Conservation (phyloP, 306 rosid species). For the Adenanthera pavonina region DNA sequence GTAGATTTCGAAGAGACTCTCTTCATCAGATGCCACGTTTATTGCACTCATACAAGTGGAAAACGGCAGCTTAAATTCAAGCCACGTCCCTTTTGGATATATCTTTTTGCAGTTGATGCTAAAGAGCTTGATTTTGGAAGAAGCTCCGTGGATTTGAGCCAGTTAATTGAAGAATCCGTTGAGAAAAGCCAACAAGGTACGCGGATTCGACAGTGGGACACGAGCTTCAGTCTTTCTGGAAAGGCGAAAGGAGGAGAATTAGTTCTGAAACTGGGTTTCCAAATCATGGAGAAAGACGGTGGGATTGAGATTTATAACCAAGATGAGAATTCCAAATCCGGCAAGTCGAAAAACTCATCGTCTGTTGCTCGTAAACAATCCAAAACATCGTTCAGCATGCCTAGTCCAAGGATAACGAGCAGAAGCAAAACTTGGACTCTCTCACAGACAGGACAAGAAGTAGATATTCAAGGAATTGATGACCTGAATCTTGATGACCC, state of each 20-base stretch:
- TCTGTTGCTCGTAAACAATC: constrained; percentile 81
- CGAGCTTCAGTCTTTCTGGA: constrained; percentile 69
- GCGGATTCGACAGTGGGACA: constrained; percentile 86
- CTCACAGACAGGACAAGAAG: constrained; percentile 46
- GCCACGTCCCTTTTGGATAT: constrained; percentile 82
- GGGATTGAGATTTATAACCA: constrained; percentile 76
- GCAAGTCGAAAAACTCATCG: constrained; percentile 52
- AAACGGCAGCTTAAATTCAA: constrained; percentile 69
- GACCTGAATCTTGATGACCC: constrained; percentile 95
- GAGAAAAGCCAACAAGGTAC: constrained; percentile 69
- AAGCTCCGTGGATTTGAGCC: constrained; percentile 72
- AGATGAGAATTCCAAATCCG: constrained; percentile 52
- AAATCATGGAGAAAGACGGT: constrained; percentile 96
- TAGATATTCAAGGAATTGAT: constrained; percentile 75
- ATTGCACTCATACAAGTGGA: constrained; percentile 51
- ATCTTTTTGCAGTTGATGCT: constrained; percentile 86
- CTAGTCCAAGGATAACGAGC: constrained; percentile 79
- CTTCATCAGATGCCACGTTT: constrained; percentile 80
- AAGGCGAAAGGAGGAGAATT: constrained; percentile 93
- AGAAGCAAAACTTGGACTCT: constrained; percentile 76
- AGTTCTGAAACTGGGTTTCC: constrained; percentile 87
- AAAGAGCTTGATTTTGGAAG: constrained; percentile 86
- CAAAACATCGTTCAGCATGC: constrained; percentile 84
- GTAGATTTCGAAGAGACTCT: constrained; percentile 98
- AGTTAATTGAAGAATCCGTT: constrained; percentile 72